A percentile compares a stretch with the other conserved stretches of the same genome.
Evolutionary conservation across 768 basidiomycete genomes (phyloP).

Genomic region (Daedalea quercina): DNA sequence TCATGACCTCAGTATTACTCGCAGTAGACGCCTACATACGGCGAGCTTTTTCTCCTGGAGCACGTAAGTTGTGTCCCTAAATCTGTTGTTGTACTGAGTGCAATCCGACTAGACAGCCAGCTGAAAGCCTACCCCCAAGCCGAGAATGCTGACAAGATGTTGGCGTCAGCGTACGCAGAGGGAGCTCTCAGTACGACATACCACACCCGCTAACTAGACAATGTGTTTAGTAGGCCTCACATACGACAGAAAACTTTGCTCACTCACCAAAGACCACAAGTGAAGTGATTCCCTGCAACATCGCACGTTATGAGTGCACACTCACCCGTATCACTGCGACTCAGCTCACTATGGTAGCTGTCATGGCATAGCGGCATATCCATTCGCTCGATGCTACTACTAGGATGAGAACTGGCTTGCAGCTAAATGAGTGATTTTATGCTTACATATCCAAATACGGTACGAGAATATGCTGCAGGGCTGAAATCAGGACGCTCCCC

Average conservation of each 20-base stretch:
- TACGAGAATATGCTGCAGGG: background rate
- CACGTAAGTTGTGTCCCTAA: background rate
- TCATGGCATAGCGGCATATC: too few species aligned
- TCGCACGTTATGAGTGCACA: too few species aligned
- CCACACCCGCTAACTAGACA: background rate
- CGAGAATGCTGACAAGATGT: background rate
- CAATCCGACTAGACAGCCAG: too few species aligned
- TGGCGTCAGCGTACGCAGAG: background rate
- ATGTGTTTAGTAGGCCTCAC: background rate
- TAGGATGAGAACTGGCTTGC: too few species aligned
- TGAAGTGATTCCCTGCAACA: background rate
- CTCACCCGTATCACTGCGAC: too few species aligned
- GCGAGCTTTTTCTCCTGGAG: background rate
- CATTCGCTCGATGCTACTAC: too few species aligned
- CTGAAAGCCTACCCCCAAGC: background rate
- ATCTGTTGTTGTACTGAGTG: too few species aligned
- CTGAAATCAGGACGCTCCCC: background rate
- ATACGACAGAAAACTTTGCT: background rate
- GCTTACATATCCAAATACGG: conserved; percentile 1
- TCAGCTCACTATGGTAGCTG: too few species aligned
- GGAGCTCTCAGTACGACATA: background rate
- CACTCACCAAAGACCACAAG: background rate
- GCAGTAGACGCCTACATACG: background rate
- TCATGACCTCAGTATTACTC: background rate
- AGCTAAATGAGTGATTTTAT: too few species aligned